Percentiles rank a stretch among this genome's conserved stretches.
Evolutionary conservation across 116 monocot genomes (phyloP).

Genomic region (Phalaenopsis hybrid): DNA sequence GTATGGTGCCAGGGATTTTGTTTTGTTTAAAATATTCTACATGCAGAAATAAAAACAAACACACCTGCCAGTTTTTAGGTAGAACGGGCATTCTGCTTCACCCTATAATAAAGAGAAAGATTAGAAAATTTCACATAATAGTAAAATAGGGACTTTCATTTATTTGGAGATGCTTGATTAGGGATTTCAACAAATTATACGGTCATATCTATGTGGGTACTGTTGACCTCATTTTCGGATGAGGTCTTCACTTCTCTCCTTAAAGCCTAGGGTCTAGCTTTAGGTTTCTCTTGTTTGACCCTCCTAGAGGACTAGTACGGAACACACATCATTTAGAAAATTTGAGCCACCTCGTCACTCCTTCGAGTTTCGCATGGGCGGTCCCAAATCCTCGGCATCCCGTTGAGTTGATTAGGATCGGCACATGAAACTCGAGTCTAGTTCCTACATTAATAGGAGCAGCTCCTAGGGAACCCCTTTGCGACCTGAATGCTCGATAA

Average conservation of each 20-base stretch:
- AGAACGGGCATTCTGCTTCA: conserved; percentile 89
- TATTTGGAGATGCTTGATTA: not conserved
- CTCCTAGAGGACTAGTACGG: too few species aligned
- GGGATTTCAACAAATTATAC: not conserved
- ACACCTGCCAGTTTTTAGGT: conserved; percentile 93
- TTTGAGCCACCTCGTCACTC: too few species aligned
- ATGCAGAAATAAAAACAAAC: not conserved
- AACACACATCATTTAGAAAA: too few species aligned
- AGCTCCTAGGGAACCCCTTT: too few species aligned
- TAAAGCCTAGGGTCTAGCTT: not conserved
- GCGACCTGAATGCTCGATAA: too few species aligned
- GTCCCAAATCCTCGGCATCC: too few species aligned
- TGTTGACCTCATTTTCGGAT: not conserved
- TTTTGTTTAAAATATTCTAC: not conserved
- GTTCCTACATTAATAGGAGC: too few species aligned
- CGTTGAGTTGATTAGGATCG: too few species aligned
- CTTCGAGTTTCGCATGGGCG: too few species aligned
- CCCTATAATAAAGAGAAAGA: conserved; percentile 33
- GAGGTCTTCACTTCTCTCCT: not conserved
- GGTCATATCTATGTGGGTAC: too few species aligned
- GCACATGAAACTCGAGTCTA: too few species aligned
- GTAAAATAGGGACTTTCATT: not conserved
- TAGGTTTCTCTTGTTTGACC: too few species aligned
- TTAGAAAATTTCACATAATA: not conserved
- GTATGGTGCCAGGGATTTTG: not conserved